Percentiles rank a stretch among this genome's conserved stretches.
These are phyloP conservation scores for Aspergillus cejpii DNA, from an alignment of 2,329 filamentous ascomycete species.

Conservation along the genomic window DNA sequence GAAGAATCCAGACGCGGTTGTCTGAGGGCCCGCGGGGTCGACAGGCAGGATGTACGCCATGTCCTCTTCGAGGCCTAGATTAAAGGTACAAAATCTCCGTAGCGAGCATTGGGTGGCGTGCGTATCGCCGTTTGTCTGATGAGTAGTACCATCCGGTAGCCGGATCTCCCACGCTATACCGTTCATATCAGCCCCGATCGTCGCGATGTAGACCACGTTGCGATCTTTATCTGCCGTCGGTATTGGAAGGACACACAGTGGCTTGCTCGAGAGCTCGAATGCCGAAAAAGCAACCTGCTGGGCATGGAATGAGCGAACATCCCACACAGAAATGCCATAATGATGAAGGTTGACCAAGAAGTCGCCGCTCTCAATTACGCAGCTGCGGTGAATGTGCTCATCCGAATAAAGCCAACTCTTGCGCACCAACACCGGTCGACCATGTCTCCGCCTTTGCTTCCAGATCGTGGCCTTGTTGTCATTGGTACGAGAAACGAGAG, in stretches of 20 bases:
- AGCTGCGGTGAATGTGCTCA: slow-evolving; percentile 72
- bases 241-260: slow-evolving; percentile 71
- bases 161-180: slow-evolving; percentile 75
- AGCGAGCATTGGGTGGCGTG: slow-evolving; percentile 44
- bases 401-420: slow-evolving; percentile 62
- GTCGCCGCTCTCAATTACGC: slow-evolving; percentile 66
- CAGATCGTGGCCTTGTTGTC: slow-evolving; percentile 76
- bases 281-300: slow-evolving; percentile 51
- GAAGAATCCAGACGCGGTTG: slow-evolving; percentile 67
- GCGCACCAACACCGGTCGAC: slow-evolving; percentile 53
- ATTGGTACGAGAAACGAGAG: slow-evolving; percentile 72
- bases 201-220: slow-evolving; percentile 64
- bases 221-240: slow-evolving; percentile 53
- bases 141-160: slow-evolving; percentile 45
- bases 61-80: slow-evolving; percentile 52
- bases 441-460: slow-evolving; percentile 56
- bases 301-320: slow-evolving; percentile 58
- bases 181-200: slow-evolving; percentile 68
- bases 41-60: slow-evolving; percentile 64
- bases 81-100: slow-evolving; percentile 63
- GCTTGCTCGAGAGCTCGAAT: slow-evolving; percentile 61
- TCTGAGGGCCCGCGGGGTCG: slow-evolving; percentile 71
- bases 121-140: slow-evolving; percentile 19
- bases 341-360: slow-evolving; percentile 77
- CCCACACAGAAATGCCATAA: slow-evolving; percentile 67